Evolutionary conservation across 768 basidiomycete genomes (phyloP), one percentile per base, ranked within the genome.

Genomic region (Candolleomyces aberdarensis): DNA sequence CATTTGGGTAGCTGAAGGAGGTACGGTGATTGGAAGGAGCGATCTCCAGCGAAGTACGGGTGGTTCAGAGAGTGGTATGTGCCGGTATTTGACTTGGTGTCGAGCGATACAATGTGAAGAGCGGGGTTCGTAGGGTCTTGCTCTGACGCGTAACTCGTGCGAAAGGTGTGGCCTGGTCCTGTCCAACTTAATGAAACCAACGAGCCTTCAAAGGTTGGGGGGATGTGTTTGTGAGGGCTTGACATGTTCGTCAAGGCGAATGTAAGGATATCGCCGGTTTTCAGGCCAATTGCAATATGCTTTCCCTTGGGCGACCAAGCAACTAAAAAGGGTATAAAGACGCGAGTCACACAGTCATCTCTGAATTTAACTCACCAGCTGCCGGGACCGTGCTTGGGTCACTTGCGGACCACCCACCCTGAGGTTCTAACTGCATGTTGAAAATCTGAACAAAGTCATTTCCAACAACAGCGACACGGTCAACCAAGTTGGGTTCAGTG

Each of bases 271-370:
- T 88, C 87, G 3, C 91, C 91, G 19, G 78, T 80, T 64, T 82
- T 82, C 15, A 92, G 73, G 22, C 88, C 92, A 50, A 94, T 82
- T 0, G 89, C 90, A 46, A 94, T 77, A 59, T 93, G 91, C 69
- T 91, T 94, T 49, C 91, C 92, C 70, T 91, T 92, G 1, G 91
- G 89, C 3, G 91, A 93, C 91, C 92, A 94, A 13, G 88, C 83
- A 9, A 88, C 92, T 93, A 59, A 56, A 49, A 56, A 22, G 9
- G 56, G 40, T 64, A 20, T 50, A 26, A 64, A 58, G 39, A 49
- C 56, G 50, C 39, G 3, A 5, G 26, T 19, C 31, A 36, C 55
- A 22, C 53, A 41, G 62, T 46, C 5, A 60, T 60, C 13, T 46
- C 9, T 62, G 10, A 17, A 32, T 31, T 14, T 3, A 15, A 77